Evolutionary conservation across 345 rosid genomes (phyloP).

Genomic region (Citrus inodora): DNA sequence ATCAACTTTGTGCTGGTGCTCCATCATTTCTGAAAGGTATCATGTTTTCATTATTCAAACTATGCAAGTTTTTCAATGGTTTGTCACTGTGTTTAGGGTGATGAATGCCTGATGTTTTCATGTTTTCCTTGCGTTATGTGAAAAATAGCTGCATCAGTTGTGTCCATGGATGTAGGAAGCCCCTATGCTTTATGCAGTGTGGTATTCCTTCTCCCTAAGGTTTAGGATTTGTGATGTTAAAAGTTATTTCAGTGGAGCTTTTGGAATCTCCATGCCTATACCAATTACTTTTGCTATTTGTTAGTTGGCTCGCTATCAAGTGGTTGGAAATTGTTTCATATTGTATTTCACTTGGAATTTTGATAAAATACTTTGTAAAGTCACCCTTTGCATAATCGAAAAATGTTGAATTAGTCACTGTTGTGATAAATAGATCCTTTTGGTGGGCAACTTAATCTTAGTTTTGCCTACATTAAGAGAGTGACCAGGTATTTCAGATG

Average conservation of each 20-base stretch:
- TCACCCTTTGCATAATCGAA: neutral
- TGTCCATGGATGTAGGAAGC: neutral
- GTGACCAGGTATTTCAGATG: neutral
- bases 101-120: neutral
- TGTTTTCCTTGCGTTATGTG: neutral
- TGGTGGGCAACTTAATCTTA: neutral
- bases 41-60: neutral
- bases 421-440: constrained; percentile 1
- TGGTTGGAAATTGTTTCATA: constrained; percentile 1
- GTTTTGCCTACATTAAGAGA: neutral
- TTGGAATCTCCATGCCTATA: neutral
- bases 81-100: constrained; percentile 3
- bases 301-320: neutral
- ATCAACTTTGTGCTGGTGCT: constrained; percentile 96
- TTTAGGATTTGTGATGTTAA: constrained; percentile 5
- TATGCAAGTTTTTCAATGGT: constrained; percentile 4
- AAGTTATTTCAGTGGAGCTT: neutral
- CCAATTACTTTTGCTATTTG: neutral
- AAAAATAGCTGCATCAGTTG: neutral
- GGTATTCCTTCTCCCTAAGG: neutral
- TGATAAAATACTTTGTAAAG: neutral
- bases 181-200: neutral
- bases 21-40: constrained; percentile 79
- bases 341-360: neutral
- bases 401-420: neutral